Base-by-base conservation (phyloP, 495 filamentous ascomycete species). In the Tuber indicum region DNA sequence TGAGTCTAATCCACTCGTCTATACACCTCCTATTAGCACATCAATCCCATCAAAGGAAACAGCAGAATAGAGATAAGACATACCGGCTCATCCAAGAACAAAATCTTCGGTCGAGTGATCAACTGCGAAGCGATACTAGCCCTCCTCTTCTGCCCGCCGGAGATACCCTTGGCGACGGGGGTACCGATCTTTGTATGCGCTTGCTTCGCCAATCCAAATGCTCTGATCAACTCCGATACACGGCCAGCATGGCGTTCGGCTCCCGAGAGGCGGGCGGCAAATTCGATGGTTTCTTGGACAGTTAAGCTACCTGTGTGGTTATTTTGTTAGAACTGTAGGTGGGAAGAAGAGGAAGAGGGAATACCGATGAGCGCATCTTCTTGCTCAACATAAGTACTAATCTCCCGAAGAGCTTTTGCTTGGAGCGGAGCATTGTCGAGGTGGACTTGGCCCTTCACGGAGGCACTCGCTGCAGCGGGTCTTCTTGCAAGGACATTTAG, bases 371-470 rank as follows among this genome's bases (percentile, higher is more conserved):
- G 86, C 5, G 91, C 89, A 86, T 96, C 93, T 75, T 94, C 92
- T 84, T 95, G 93, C 87, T 96, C 93, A 19, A 96, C 93, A 81
- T 92, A 94, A 32, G 89, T 88, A 71, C 86, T 89, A 73, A 92
- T 85, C 39, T 86, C 85, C 21, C 87, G 85, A 78, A 90, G 87
- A 39, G 79, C 78, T 32, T 83, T 74, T 4, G 46, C 58, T 32
- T 66, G 58, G 58, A 66, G 58, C 39, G 82, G 81, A 0, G 75
- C 79, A 49, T 90, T 91, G 82, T 93, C 92, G 77, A 93, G 84
- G 72, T 87, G 86, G 72, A 88, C 84, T 2, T 86, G 78, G 39
- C 88, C 87, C 39, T 86, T 79, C 19, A 88, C 85, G 44, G 85
- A 87, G 10, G 87, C 88, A 0, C 84, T 85, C 0, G 86, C 83